Evolutionary conservation across 129 eudicot genomes (phyloP).

Genomic region (Sambucus nigra): DNA sequence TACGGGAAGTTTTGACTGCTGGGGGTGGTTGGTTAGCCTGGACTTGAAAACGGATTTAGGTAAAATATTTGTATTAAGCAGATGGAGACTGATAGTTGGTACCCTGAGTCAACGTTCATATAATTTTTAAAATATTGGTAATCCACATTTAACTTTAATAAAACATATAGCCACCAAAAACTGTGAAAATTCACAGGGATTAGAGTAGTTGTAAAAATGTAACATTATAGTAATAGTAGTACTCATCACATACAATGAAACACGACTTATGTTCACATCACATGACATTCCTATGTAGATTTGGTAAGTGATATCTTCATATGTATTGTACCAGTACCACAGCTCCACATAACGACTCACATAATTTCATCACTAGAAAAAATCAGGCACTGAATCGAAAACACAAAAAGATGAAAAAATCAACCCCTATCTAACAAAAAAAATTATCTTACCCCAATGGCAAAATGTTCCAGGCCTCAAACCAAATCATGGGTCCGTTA

Average conservation of each 20-base stretch:
- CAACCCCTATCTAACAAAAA: not conserved
- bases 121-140: too few relatives aligned
- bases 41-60: too few relatives aligned
- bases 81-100: too few relatives aligned
- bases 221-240: not conserved
- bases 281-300: not conserved
- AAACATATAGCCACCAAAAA: too few relatives aligned
- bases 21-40: too few relatives aligned
- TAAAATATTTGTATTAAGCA: too few relatives aligned
- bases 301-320: not conserved
- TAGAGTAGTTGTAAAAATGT: too few relatives aligned
- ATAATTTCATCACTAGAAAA: not conserved
- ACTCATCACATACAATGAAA: not conserved
- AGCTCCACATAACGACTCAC: not conserved
- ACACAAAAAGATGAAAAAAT: not conserved
- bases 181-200: too few relatives aligned
- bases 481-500: conserved; percentile 31
- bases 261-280: conserved; percentile 3
- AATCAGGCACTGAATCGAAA: not conserved
- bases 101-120: too few relatives aligned
- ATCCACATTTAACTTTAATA: too few relatives aligned
- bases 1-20: too few relatives aligned
- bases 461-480: too few relatives aligned
- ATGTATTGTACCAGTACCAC: not conserved
- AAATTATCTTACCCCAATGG: not conserved